Percentiles rank a stretch among this genome's conserved stretches.
Conservation (phyloP, 176 grass and related monocot species). For the Tillandsia fasciculata region DNA sequence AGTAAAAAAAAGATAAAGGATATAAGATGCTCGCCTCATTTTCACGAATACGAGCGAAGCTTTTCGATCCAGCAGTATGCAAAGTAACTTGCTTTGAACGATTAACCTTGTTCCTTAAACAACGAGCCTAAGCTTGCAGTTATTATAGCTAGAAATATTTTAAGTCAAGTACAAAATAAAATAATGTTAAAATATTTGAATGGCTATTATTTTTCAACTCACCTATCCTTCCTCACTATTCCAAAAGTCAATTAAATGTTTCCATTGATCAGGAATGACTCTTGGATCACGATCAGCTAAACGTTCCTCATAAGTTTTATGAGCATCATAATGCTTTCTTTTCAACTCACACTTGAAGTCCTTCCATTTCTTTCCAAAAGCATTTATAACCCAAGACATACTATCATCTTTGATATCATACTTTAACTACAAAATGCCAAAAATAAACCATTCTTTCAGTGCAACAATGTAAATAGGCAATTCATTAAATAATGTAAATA, state of each 20-base stretch:
- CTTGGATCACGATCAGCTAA: too few relatives aligned
- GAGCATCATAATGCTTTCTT: background rate
- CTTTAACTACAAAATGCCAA: background rate
- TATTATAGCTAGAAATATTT: too few relatives aligned
- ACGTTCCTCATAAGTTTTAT: background rate
- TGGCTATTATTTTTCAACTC: too few relatives aligned
- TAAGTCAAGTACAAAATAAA: too few relatives aligned
- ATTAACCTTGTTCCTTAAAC: background rate
- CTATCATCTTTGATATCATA: background rate
- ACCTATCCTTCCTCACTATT: too few relatives aligned
- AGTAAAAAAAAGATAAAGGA: too few relatives aligned
- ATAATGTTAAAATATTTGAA: too few relatives aligned
- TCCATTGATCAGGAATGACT: too few relatives aligned
- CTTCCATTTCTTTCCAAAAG: background rate
- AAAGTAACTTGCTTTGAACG: background rate
- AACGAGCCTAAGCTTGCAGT: background rate
- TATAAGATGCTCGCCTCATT: too few relatives aligned
- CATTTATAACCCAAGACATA: background rate
- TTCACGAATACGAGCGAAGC: too few relatives aligned
- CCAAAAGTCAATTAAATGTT: too few relatives aligned
- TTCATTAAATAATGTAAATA: background rate
- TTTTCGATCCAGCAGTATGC: background rate
- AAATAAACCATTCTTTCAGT: background rate
- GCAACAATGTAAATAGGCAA: background rate
- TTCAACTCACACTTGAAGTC: background rate